A percentile compares a stretch with the other conserved stretches of the same genome.
These are phyloP conservation scores for Glycine latifolia DNA, from an alignment of 306 rosid species.

Conservation along the genomic window DNA sequence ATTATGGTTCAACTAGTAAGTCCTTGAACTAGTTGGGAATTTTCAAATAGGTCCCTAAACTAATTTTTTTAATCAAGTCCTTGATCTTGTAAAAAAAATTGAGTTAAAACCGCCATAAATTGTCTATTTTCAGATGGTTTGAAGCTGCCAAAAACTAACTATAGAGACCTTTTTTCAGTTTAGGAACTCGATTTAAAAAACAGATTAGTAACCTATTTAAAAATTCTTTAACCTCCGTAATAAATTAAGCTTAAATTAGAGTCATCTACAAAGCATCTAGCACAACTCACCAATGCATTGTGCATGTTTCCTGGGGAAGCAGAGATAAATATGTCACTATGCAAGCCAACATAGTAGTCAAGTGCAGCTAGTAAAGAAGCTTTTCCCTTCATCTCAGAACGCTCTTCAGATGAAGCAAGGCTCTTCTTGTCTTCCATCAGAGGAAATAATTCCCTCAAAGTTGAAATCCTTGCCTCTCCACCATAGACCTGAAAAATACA, in stretches of 20 bases:
- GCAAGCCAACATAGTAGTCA: slow-evolving; percentile 91
- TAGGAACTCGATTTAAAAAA: too few relatives aligned
- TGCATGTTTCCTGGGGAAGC: slow-evolving; percentile 99
- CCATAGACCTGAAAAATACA: slow-evolving; percentile 80
- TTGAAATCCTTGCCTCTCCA: slow-evolving; percentile 89
- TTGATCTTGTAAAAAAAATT: too few relatives aligned
- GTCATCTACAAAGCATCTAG: slow-evolving; percentile 33
- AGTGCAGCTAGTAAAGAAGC: slow-evolving; percentile 96
- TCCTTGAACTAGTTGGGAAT: too few relatives aligned
- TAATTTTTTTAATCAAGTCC: not conserved
- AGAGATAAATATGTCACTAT: slow-evolving; percentile 89
- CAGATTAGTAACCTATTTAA: too few relatives aligned
- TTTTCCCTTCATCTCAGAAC: slow-evolving; percentile 80
- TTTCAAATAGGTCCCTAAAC: not conserved
- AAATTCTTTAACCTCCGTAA: not conserved
- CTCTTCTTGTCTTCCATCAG: slow-evolving; percentile 94
- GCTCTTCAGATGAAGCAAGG: slow-evolving; percentile 77
- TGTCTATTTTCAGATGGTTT: not conserved
- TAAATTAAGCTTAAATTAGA: not conserved
- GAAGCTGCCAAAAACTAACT: not conserved
- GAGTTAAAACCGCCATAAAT: not conserved
- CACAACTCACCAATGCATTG: slow-evolving; percentile 88
- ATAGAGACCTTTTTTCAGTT: too few relatives aligned
- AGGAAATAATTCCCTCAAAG: slow-evolving; percentile 78
- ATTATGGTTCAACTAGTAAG: not conserved